Evolutionary conservation across 1,284 basidiomycete species (phyloP), one percentile per base, ranked within the genome.

Genomic region (Amylostereum areolatum): DNA sequence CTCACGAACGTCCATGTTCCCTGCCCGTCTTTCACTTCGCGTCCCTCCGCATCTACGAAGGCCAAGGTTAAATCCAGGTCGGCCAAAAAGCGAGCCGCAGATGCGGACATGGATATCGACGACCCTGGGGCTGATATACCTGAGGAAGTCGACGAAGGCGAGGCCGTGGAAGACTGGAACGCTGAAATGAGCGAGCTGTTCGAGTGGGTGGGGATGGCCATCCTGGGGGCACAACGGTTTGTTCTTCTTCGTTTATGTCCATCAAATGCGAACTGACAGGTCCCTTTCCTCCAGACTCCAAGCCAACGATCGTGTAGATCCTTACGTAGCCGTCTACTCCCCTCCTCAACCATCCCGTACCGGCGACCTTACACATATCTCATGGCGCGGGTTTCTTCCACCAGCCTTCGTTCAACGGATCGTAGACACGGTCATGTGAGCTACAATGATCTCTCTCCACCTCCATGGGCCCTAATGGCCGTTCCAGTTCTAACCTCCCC

Each of bases 171-270:
- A 44, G 79, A 81, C 46, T 79, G 78, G 73, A 62, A 73, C 12
- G 67, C 70, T 10, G 65, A 67, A 3, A 64, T 77, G 36, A 60
- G 63, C 3, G 63, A 59, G 2, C 62, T 85, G 11, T 81, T 83
- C 48, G 85, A 87, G 60, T 88, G 85, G 85, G 69, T 80, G 11
- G 85, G 83, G 2, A 74, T 88, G 75, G 81, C 78, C 0, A 66
- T 62, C 49, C 45, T 78, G 2, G 71, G 66, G 11, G 67, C 75
- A 1, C 71, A 72, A 48, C 63, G 75, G 74, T 71, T 43, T 8
- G 47, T 40, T 18, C 31, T n/a, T 42, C 31, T n/a, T 18, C 18
- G 18, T 18, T 12, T 11, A 24, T 9, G 18, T n/a, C 9, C 11
- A n/a, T 24, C 29, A 11, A 24, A 12, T 47, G 10, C 35, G 18